These are phyloP conservation scores for Nicotiana noctiflora DNA, from an alignment of 257 asterid species.

Conservation along the genomic window DNA sequence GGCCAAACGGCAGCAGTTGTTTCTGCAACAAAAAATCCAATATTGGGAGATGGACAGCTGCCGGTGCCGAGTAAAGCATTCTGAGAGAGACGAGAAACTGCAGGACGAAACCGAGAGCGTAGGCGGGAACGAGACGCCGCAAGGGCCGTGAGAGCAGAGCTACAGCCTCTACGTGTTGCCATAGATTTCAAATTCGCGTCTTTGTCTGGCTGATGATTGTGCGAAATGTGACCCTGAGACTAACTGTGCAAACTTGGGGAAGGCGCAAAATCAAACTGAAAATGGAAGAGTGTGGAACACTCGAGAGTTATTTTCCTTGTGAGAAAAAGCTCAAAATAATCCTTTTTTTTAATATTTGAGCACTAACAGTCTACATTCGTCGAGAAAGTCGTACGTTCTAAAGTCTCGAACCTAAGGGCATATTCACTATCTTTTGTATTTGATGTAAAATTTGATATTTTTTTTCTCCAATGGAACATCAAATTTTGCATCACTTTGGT, in stretches of 20 bases:
- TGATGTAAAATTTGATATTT: too few species aligned
- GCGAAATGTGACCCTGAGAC: background rate
- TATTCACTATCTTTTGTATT: too few species aligned
- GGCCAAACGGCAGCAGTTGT: conserved; percentile 9
- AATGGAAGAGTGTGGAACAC: background rate
- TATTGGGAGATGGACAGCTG: background rate
- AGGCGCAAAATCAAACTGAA: background rate
- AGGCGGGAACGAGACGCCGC: conserved; percentile 24
- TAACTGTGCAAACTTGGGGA: background rate
- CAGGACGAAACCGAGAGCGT: conserved; percentile 7
- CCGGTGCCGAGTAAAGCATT: conserved; percentile 10
- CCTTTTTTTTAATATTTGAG: too few species aligned
- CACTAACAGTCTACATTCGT: too few species aligned
- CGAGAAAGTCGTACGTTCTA: too few species aligned
- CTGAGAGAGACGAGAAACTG: conserved; percentile 21
- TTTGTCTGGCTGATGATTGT: background rate
- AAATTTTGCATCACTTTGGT: too few species aligned
- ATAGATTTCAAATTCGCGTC: background rate
- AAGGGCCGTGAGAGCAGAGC: conserved; percentile 34
- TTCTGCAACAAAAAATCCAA: conserved; percentile 12
- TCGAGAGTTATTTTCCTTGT: background rate
- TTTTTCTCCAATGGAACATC: too few species aligned
- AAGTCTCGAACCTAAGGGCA: too few species aligned
- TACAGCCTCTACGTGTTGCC: conserved; percentile 11
- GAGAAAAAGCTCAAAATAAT: too few species aligned